Percentiles rank a stretch among this genome's conserved stretches.
These are phyloP conservation scores for Pseudozyma pruni DNA, from an alignment of 1,284 basidiomycete species.

Conservation along the genomic window DNA sequence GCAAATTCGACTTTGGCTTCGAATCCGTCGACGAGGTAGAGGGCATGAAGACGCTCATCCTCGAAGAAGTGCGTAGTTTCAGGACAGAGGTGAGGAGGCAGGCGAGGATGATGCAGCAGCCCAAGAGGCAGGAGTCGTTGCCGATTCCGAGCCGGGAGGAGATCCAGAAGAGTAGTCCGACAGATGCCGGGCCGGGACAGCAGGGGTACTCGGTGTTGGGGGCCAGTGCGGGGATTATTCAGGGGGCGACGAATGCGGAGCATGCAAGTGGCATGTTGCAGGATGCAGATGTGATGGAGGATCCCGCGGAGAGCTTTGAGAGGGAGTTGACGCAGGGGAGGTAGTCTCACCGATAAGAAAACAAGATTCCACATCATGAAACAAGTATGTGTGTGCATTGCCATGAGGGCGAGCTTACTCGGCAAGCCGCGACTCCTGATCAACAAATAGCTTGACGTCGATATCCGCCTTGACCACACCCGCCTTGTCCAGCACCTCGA, in stretches of 20 bases:
- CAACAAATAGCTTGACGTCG: conserved; percentile 18
- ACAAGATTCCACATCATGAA: neutral
- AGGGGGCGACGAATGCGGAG: conserved; percentile 46
- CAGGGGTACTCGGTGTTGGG: conserved; percentile 42
- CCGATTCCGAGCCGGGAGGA: conserved; percentile 64
- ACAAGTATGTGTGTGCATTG: neutral
- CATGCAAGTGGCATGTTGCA: conserved; percentile 43
- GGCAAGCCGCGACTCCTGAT: conserved; percentile 21
- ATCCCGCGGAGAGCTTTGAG: conserved; percentile 52
- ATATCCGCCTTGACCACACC: conserved; percentile 45
- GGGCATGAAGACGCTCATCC: conserved; percentile 95
- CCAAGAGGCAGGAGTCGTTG: conserved; percentile 38
- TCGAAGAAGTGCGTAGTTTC: conserved; percentile 91
- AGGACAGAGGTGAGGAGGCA: conserved; percentile 81
- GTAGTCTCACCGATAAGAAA: too few relatives aligned
- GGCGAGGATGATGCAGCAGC: conserved; percentile 46
- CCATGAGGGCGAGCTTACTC: conserved; percentile 2
- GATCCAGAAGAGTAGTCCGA: conserved; percentile 51
- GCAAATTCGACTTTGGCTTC: conserved; percentile 96
- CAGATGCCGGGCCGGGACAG: conserved; percentile 33
- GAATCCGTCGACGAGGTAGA: conserved; percentile 95
- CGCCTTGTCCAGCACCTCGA: conserved; percentile 54
- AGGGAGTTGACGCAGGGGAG: conserved; percentile 42
- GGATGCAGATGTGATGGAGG: conserved; percentile 59
- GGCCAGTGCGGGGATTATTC: conserved; percentile 49